phyloP scores from a whole-genome alignment of 2,329 filamentous ascomycete species.

The Phaeosphaeriaceae sp. region DNA sequence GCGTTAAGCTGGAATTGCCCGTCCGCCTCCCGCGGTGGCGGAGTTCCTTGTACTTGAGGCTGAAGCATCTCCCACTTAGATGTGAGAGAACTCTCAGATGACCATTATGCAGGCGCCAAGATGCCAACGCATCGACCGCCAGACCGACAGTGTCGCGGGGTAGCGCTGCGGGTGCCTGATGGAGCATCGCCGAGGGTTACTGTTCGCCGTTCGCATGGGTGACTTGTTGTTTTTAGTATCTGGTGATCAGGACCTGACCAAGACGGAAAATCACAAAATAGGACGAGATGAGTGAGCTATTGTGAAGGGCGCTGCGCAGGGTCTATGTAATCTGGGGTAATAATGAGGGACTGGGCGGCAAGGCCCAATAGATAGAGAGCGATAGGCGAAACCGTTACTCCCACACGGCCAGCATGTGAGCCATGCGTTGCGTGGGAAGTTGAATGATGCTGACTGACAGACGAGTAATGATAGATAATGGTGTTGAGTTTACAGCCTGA shows the following conservation, averaged over 20 bases:
- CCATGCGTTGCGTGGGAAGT: slow-evolving; percentile 21
- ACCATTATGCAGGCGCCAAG: slow-evolving; percentile 44
- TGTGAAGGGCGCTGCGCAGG: slow-evolving; percentile 12
- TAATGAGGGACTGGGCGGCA: slow-evolving; percentile 6
- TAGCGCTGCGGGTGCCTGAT: slow-evolving; percentile 45
- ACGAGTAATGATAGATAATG: slow-evolving; percentile 7
- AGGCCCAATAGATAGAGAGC: slow-evolving; percentile 4
- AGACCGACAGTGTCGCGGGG: slow-evolving; percentile 42
- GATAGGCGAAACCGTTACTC: slow-evolving; percentile 19
- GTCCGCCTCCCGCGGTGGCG: not conserved
- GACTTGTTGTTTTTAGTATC: slow-evolving; percentile 40
- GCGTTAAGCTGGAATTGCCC: not conserved
- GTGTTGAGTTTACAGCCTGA: slow-evolving; percentile 24
- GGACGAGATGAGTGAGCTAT: slow-evolving; percentile 6
- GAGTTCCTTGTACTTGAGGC: slow-evolving; percentile 39
- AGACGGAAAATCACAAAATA: slow-evolving; percentile 16
- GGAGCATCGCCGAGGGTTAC: slow-evolving; percentile 22
- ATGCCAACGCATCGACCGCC: slow-evolving; percentile 47
- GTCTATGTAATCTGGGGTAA: slow-evolving; percentile 27
- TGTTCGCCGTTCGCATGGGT: slow-evolving; percentile 25
- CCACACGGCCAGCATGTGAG: slow-evolving; percentile 26
- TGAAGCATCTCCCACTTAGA: slow-evolving; percentile 41
- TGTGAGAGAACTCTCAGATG: slow-evolving; percentile 41
- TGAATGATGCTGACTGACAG: slow-evolving; percentile 17
- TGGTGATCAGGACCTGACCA: slow-evolving; percentile 24